Base-by-base conservation (phyloP, 495 filamentous ascomycete species). In the Talaromyces ruber region DNA sequence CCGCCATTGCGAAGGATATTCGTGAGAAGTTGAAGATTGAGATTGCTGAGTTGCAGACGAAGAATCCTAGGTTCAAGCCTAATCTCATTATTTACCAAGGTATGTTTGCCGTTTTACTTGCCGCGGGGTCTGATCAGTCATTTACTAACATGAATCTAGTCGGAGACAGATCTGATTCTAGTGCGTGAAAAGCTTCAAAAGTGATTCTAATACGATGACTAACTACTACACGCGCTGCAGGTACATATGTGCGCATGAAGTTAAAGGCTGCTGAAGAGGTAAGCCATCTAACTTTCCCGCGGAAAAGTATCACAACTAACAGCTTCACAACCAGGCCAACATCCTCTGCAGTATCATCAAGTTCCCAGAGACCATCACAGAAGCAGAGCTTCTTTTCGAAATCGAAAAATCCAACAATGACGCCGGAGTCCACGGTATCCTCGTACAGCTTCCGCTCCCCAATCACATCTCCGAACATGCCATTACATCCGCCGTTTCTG, bases 231-330 rank as follows among this genome's bases (percentile, higher is more conserved):
- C 6, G 58, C 32, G n/a, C 22, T 50, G n/a, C 68, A 94, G 90
- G 88, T 71, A 98, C 94, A 43, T 98, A 98, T 90, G 93, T 98
- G 73, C 91, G 92, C 77, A 98, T 98, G 94, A 98, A 98, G 78
- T 74, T 97, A 68, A 98, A 97, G 81, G 94, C 94, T 61, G 94
- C 94, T 29, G 82, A 93, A 72, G 93, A 98, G 83, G 91, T 93
- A 78, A 69, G 4, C 25, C 26, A n/a, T 16, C n/a, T 37, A 3
- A n/a, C 6, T 56, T 66, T 54, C 60, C 34, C 51, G 47, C 37
- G 39, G 21, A 24, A 43, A 57, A 30, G 21, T 59, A 62, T 50
- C 28, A 60, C 60, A 59, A 62, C 63, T 65, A 60, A 64, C 34
- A 25, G 64, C 63, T 50, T 64, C 67, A 68, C 65, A 61, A 62